Percentiles rank a stretch among this genome's conserved stretches.
Conservation (phyloP, 129 eudicot species). For the Sambucus nigra region DNA sequence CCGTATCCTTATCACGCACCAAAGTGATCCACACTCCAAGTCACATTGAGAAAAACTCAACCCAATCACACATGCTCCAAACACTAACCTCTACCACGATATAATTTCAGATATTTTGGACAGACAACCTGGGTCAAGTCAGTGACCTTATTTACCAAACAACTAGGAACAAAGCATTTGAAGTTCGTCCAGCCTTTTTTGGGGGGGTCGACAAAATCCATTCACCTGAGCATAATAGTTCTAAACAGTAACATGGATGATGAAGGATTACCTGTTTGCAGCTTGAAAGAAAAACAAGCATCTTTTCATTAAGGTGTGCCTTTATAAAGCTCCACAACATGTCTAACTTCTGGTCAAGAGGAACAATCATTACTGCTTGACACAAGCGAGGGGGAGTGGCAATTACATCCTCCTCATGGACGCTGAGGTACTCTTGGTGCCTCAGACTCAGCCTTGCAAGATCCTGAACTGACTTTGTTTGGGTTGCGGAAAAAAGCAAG, state of each 20-base stretch:
- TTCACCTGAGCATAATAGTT: background rate
- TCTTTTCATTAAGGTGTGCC: constrained; percentile 70
- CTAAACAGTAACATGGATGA: background rate
- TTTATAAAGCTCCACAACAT: constrained; percentile 90
- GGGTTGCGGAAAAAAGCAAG: constrained; percentile 79
- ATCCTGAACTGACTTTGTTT: constrained; percentile 84
- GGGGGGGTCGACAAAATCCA: background rate
- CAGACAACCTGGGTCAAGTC: too few species aligned
- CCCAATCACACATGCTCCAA: too few species aligned
- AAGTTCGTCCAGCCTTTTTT: too few species aligned
- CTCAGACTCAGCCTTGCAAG: constrained; percentile 91
- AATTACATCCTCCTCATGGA: constrained; percentile 67
- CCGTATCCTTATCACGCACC: too few species aligned
- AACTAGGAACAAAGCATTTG: too few species aligned
- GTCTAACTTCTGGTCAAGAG: constrained; percentile 81
- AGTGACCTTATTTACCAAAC: too few species aligned
- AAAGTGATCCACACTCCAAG: too few species aligned
- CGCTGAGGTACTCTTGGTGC: constrained; percentile 88
- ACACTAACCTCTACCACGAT: too few species aligned
- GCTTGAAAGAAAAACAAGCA: constrained; percentile 80
- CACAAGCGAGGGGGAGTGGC: constrained; percentile 72
- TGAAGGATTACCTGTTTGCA: constrained; percentile 70
- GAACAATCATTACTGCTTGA: constrained; percentile 71
- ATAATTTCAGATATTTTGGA: too few species aligned
- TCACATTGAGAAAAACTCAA: too few species aligned